Evolutionary conservation across 2,329 filamentous ascomycete genomes (phyloP), one percentile per base, ranked within the genome.

Genomic region (Ustulina deusta): DNA sequence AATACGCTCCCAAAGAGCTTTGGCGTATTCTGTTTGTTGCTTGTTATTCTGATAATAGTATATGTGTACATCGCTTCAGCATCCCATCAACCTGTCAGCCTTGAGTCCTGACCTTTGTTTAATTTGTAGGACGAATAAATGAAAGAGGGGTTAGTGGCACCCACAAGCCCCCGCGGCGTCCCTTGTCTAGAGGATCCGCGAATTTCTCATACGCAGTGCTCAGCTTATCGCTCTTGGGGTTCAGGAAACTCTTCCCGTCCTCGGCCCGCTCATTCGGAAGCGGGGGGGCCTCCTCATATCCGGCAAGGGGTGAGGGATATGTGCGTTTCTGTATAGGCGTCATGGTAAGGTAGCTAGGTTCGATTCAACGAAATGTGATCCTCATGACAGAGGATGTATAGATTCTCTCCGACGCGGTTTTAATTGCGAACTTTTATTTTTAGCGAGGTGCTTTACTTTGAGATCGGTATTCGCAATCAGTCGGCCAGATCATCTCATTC

Each of bases 211-310:
- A 97, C 15, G 92, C 88, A 60, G 85, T 81, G 77, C 92, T 95
- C 57, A 86, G 81, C 3, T 84, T 79, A 0, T 85, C 70, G 20
- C 11, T 72, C 36, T 87, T 83, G 0, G 88, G 88, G 74, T 97
- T 97, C 61, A 87, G 83, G 72, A 88, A 87, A 57, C 91, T 93
- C 81, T 97, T 97, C 55, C 92, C 92, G 77, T 97, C 92, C 42
- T 86, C 87, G 54, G 84, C 84, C 70, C 81, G 85, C 72, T 92
- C 89, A 56, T 85, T 80, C 7, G 88, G 78, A 6, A 91, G 78
- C 27, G 88, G 84, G 29, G 84, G 79, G n/a, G 85, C 83, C 57
- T 84, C 78, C 72, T 88, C 84, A 74, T 86, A 90, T 22, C 87
- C 89, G 29, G 81, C 79, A 1, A 90, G 78, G 15, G 89, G 89